Evolutionary conservation across 805 yeast species (phyloP), one percentile per base, ranked within the genome.

Genomic region (Diddensiella caesifluorescens): DNA sequence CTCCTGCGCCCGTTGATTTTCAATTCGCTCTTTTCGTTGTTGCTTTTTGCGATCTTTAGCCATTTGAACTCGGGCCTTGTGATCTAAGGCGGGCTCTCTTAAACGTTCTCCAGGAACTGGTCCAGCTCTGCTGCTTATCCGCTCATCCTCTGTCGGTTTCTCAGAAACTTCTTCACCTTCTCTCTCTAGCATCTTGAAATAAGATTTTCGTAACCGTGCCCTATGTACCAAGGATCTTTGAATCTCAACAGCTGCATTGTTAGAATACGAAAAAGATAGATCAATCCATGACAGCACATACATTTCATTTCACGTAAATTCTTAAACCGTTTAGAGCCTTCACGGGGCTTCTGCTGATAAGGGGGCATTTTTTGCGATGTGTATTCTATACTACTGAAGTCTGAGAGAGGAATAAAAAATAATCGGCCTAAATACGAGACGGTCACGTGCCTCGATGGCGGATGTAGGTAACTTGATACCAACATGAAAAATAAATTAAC

Each of bases 201-300:
- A 89, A 38, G 76, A 79, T 61, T 80, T 84, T 67, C 86, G 77
- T 50, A 89, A 72, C 54, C 92, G 73, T 10, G 95, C 85, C 47
- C 87, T 75, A 56, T 87, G 94, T 0, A 76, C 73, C 50, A 89
- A 71, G 9, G 92, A 81, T 55, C 73, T 75, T 54, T 82, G 80
- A 54, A 89, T 89, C 46, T 87, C 96, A 41, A 75, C 72, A 13
- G 66, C 69, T 56, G 54, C 54, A 47, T 48, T 28, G 35, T 16
- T 32, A 18, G 28, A 19, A n/a, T 18, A n/a, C 22, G 35, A 16
- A 19, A 10, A 26, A 35, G 15, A 15, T 5, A 10, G 13, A 12
- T n/a, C n/a, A n/a, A n/a, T n/a, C n/a, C n/a, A n/a, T n/a, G n/a
- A n/a, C n/a, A n/a, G n/a, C n/a, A n/a, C n/a, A n/a, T n/a, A n/a